phyloP scores from a whole-genome alignment of 2,329 filamentous ascomycete genomes.

The Myriangium duriaei region DNA sequence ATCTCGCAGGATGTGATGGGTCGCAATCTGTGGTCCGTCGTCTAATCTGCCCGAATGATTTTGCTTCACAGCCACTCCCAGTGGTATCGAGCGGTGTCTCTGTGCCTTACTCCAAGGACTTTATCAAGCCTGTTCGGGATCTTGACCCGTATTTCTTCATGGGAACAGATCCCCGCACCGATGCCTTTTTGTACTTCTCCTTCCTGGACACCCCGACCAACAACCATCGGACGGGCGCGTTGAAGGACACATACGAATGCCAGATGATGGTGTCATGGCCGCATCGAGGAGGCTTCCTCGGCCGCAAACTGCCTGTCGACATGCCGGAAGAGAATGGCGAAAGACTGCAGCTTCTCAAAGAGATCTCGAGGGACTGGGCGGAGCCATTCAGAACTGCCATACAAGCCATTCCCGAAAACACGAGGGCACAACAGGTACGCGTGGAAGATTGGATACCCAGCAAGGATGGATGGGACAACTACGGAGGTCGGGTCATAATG shows the following conservation, averaged over 20 bases:
- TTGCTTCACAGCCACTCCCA: constrained; percentile 30
- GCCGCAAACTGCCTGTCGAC: constrained; percentile 18
- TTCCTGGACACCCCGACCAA: constrained; percentile 39
- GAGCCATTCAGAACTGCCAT: constrained; percentile 15
- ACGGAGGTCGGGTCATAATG: constrained; percentile 20
- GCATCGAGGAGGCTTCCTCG: constrained; percentile 16
- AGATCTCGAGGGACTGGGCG: neutral
- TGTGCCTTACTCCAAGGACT: constrained; percentile 28
- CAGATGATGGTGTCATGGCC: constrained; percentile 40
- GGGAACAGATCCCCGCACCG: constrained; percentile 39
- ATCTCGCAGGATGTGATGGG: constrained; percentile 18
- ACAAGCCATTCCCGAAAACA: constrained; percentile 11
- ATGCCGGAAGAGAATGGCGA: constrained; percentile 28
- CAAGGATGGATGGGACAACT: constrained; percentile 16
- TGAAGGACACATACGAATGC: constrained; percentile 6
- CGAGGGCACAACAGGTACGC: constrained; percentile 4
- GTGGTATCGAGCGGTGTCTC: constrained; percentile 34
- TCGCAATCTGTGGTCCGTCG: constrained; percentile 15
- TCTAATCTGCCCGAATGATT: neutral
- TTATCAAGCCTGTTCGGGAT: constrained; percentile 31
- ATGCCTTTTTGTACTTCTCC: constrained; percentile 42
- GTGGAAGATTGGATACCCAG: constrained; percentile 16
- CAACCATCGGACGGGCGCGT: neutral
- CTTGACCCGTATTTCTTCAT: constrained; percentile 46
- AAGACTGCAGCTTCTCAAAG: neutral